Conservation (phyloP, 768 basidiomycete species). For the Tylopilus sp. region DNA sequence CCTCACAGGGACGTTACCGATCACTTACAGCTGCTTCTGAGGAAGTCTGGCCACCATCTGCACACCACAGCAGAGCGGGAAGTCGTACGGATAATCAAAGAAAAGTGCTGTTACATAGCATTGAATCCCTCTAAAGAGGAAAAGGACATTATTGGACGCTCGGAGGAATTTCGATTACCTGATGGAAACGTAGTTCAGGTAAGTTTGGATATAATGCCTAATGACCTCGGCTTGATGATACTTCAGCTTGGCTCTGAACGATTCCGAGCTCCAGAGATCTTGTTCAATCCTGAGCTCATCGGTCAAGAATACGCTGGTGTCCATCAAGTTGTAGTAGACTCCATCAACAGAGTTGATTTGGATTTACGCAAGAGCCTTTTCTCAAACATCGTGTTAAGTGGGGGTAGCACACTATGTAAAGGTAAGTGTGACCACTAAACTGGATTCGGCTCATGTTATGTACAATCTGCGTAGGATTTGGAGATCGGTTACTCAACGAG, state of each 20-base stretch:
- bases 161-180: conserved; percentile 88
- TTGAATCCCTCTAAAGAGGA: conserved; percentile 93
- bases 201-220: conserved; percentile 21
- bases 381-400: conserved; percentile 94
- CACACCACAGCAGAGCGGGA: conserved; percentile 97
- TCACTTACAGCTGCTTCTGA: conserved; percentile 87
- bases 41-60: conserved; percentile 92
- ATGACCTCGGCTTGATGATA: conserved; percentile 11
- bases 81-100: conserved; percentile 95
- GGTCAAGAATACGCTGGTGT: conserved; percentile 96
- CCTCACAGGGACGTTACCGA: conserved; percentile 87
- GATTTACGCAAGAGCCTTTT: conserved; percentile 94
- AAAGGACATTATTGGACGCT: conserved; percentile 75
- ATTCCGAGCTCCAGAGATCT: conserved; percentile 94
- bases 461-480: conserved; percentile 62
- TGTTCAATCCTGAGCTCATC: conserved; percentile 96
- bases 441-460: conserved; percentile 18
- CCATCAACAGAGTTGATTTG: conserved; percentile 92
- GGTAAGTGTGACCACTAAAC: conserved; percentile 45
- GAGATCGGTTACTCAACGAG: conserved; percentile 93
- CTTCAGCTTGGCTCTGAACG: conserved; percentile 87
- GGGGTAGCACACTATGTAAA: conserved; percentile 93
- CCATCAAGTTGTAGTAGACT: conserved; percentile 98
- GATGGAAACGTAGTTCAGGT: conserved; percentile 94
- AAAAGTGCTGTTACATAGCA: conserved; percentile 96